A percentile compares a stretch with the other conserved stretches of the same genome.
These are phyloP conservation scores for Pyrenochaeta sp. DNA, from an alignment of 2,329 filamentous ascomycete species.

Conservation along the genomic window DNA sequence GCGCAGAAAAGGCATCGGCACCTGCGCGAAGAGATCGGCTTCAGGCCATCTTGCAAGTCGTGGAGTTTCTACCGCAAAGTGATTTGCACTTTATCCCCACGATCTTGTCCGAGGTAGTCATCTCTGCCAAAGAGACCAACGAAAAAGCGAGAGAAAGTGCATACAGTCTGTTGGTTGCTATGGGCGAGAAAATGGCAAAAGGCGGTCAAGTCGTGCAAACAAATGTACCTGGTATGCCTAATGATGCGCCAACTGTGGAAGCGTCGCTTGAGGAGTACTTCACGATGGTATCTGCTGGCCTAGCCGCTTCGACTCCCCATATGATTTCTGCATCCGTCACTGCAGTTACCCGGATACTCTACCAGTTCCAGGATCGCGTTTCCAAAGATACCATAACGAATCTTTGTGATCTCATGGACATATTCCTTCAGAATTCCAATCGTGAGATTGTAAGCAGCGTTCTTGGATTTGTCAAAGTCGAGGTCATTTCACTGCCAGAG, in stretches of 20 bases:
- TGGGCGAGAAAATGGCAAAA: conserved; percentile 82
- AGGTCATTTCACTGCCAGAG: conserved; percentile 82
- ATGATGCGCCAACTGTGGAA: conserved; percentile 75
- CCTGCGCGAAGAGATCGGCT: conserved; percentile 88
- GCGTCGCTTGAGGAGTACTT: conserved; percentile 94
- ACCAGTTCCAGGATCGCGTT: conserved; percentile 81
- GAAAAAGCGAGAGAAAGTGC: conserved; percentile 89
- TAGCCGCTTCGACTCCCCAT: conserved; percentile 90
- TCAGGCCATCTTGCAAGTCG: conserved; percentile 78
- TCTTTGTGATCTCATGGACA: conserved; percentile 90
- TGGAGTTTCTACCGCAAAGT: conserved; percentile 77
- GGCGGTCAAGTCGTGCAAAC: conserved; percentile 81
- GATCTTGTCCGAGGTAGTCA: conserved; percentile 91
- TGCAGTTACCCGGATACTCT: conserved; percentile 89
- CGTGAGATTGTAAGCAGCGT: conserved; percentile 95
- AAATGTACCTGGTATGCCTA: conserved; percentile 86
- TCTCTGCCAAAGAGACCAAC: conserved; percentile 97
- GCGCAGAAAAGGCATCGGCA: conserved; percentile 82
- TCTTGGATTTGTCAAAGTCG: conserved; percentile 95
- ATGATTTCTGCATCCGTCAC: conserved; percentile 99
- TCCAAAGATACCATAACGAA: conserved; percentile 76
- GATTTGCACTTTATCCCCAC: conserved; percentile 93
- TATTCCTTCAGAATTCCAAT: conserved; percentile 96
- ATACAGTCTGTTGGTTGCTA: conserved; percentile 87
- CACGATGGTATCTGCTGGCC: conserved; percentile 96